A percentile compares a stretch with the other conserved stretches of the same genome.
phyloP scores from a whole-genome alignment of 768 basidiomycete species.

The Pholiota conissans region DNA sequence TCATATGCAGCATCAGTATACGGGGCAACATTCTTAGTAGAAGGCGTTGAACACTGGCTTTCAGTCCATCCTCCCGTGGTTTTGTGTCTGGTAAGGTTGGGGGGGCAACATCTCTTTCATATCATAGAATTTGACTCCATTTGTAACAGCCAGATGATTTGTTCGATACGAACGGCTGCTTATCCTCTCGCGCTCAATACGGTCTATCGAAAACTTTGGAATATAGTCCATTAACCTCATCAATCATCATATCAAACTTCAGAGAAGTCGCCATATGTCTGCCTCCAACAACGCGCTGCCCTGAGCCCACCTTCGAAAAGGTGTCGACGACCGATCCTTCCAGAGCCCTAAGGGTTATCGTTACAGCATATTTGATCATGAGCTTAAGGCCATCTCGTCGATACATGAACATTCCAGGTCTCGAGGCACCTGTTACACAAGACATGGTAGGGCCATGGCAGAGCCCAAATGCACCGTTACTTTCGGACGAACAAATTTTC shows the following conservation, averaged over 20 bases:
- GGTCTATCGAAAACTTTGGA: neutral
- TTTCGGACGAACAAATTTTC: slow-evolving; percentile 23
- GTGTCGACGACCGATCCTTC: slow-evolving; percentile 11
- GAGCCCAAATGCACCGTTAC: slow-evolving; percentile 13
- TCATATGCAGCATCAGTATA: slow-evolving; percentile 4
- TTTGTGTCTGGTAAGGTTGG: neutral
- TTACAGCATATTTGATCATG: slow-evolving; percentile 12
- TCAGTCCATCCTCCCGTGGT: neutral
- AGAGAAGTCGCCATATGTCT: neutral
- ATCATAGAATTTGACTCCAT: neutral
- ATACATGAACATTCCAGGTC: neutral
- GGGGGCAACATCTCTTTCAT: neutral
- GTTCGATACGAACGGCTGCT: neutral
- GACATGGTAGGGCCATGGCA: slow-evolving; percentile 12
- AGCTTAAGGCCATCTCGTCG: no score
- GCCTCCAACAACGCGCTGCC: neutral
- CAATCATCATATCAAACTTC: neutral
- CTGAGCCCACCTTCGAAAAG: slow-evolving; percentile 10
- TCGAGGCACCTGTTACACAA: neutral
- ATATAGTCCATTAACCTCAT: neutral
- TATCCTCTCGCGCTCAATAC: neutral
- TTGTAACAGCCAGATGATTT: neutral
- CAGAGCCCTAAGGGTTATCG: slow-evolving; percentile 15
- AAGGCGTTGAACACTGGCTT: no score
- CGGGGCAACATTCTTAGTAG: slow-evolving; percentile 12